Evolutionary conservation across 768 basidiomycete species (phyloP).

Genomic region (Nidula microcarpa): DNA sequence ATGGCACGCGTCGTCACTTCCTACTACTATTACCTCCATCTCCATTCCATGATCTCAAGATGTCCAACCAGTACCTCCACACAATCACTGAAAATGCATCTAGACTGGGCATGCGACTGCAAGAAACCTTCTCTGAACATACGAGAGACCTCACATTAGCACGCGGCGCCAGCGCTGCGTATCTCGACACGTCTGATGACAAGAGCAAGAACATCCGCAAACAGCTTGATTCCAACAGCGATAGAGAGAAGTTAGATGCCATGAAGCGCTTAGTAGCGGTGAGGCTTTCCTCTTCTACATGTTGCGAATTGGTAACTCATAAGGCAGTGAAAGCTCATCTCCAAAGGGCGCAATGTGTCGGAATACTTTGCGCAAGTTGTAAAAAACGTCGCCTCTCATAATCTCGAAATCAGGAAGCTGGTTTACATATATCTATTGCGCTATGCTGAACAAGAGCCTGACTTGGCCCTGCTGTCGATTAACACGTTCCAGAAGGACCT

Average conservation of each 20-base stretch:
- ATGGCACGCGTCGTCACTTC: no score
- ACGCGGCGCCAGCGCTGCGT: constrained; percentile 51
- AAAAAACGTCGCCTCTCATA: constrained; percentile 91
- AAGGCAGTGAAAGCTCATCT: constrained; percentile 66
- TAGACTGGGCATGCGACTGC: constrained; percentile 76
- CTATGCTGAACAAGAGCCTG: constrained; percentile 91
- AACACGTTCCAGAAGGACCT: constrained; percentile 99
- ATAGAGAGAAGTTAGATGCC: constrained; percentile 89
- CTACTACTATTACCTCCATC: background rate
- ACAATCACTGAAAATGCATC: constrained; percentile 79
- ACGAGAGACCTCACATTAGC: constrained; percentile 68
- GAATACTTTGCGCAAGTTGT: constrained; percentile 96
- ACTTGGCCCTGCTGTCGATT: constrained; percentile 92
- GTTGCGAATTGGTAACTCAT: constrained; percentile 1
- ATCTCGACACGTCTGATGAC: constrained; percentile 74
- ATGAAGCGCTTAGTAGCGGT: constrained; percentile 95
- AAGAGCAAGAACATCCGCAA: constrained; percentile 78
- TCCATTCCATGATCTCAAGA: constrained; percentile 5
- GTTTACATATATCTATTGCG: constrained; percentile 97
- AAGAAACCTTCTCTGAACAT: constrained; percentile 79
- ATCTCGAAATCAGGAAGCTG: constrained; percentile 92
- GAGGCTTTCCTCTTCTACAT: constrained; percentile 23
- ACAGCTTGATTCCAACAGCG: constrained; percentile 85
- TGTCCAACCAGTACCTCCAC: constrained; percentile 43
- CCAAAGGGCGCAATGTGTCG: constrained; percentile 87